Evolutionary conservation across 169 alveolate species (phyloP).

Genomic region (Ichthyophthirius multifiliis): DNA sequence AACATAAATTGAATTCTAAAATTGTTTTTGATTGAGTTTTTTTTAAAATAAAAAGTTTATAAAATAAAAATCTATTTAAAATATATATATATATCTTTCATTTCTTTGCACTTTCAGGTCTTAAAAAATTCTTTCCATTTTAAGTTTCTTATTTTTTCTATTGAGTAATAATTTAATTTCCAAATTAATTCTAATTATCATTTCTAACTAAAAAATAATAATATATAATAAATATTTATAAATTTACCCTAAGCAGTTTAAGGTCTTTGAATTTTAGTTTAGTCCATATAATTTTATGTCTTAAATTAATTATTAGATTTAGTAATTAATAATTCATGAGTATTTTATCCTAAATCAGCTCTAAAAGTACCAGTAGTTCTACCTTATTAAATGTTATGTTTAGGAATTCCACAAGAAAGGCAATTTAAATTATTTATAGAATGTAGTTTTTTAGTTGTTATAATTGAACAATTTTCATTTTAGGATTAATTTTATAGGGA

Average conservation of each 20-base stretch:
- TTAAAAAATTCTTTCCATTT: background rate
- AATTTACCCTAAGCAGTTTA: background rate
- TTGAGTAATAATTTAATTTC: background rate
- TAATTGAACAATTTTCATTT: background rate
- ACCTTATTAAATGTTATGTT: background rate
- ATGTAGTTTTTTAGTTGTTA: constrained; percentile 1
- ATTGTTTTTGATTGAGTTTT: too few relatives aligned
- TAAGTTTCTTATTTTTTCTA: background rate
- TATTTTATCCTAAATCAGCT: background rate
- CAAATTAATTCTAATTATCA: background rate
- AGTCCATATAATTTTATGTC: background rate
- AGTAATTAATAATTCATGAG: background rate
- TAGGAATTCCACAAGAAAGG: background rate
- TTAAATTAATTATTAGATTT: background rate
- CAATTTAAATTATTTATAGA: background rate
- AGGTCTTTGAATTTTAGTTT: background rate
- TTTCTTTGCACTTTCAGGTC: constrained; percentile 17
- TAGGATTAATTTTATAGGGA: background rate
- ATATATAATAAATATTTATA: background rate
- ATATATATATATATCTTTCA: too few relatives aligned
- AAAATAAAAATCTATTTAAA: too few relatives aligned
- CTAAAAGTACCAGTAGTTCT: background rate
- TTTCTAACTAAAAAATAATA: background rate
- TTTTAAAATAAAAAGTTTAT: too few relatives aligned
- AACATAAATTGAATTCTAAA: too few relatives aligned